These are phyloP conservation scores for Stephania cephalantha DNA, from an alignment of 164 flowering plant species.

Conservation along the genomic window DNA sequence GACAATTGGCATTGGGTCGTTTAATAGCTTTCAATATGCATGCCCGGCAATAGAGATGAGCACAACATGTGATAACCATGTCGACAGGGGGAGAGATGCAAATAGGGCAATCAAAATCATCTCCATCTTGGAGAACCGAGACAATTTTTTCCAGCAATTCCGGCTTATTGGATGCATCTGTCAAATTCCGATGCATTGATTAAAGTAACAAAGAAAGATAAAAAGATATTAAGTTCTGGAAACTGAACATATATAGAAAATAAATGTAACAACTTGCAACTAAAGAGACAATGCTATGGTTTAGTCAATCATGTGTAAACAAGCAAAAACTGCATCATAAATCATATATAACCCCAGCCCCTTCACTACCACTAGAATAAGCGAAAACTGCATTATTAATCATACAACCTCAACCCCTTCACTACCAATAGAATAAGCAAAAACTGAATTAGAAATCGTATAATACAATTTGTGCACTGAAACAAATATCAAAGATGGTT, in stretches of 20 bases:
- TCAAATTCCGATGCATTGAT: neutral
- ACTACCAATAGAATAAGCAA: no score
- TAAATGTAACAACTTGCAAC: neutral
- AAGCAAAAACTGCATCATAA: no score
- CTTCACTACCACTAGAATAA: no score
- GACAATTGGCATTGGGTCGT: conserved; percentile 51
- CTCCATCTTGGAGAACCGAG: conserved; percentile 69
- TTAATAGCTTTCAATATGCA: conserved; percentile 69
- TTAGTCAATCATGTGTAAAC: no score
- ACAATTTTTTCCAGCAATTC: conserved; percentile 65
- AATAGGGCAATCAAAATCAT: conserved; percentile 86
- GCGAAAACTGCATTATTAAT: no score
- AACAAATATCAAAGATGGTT: no score
- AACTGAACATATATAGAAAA: neutral
- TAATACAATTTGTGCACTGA: no score
- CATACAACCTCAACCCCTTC: no score
- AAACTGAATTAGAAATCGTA: no score
- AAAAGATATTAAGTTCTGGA: neutral
- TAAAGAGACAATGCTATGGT: neutral
- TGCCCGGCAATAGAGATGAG: conserved; percentile 71
- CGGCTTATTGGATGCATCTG: conserved; percentile 83
- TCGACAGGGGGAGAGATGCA: conserved; percentile 72
- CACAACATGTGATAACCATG: conserved; percentile 65
- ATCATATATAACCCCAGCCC: no score
- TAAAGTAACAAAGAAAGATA: neutral